phyloP scores from a whole-genome alignment of 2,329 filamentous ascomycete genomes.

The Pseudocercospora fijiensis region DNA sequence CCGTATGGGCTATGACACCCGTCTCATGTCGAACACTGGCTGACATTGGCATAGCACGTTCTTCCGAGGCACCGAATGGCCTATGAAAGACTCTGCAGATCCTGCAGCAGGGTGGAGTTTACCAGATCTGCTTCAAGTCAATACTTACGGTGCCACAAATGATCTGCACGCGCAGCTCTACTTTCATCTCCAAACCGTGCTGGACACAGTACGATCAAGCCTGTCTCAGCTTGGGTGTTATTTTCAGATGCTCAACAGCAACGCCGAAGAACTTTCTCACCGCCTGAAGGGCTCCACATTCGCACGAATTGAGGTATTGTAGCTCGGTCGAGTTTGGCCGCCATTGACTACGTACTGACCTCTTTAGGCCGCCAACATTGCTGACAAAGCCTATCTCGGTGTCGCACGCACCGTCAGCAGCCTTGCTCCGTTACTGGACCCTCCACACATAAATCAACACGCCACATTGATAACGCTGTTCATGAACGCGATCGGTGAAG shows the following conservation, averaged over 20 bases:
- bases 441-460: conserved; percentile 37
- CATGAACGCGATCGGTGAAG: conserved; percentile 22
- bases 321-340: background rate
- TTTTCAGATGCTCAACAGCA: background rate
- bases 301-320: background rate
- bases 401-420: conserved; percentile 26
- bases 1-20: conserved; percentile 38
- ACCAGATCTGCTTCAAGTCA: conserved; percentile 33
- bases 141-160: conserved; percentile 25
- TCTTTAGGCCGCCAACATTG: conserved; percentile 44
- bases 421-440: conserved; percentile 41
- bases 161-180: conserved; percentile 46
- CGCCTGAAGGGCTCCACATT: background rate
- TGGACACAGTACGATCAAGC: background rate
- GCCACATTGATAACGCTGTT: conserved; percentile 34
- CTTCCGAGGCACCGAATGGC: conserved; percentile 40
- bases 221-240: background rate
- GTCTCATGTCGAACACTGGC: background rate
- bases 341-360: background rate
- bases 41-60: conserved; percentile 37
- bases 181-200: conserved; percentile 34
- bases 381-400: conserved; percentile 41
- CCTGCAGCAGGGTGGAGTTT: conserved; percentile 42
- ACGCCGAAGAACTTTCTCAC: background rate
- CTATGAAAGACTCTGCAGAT: conserved; percentile 41